Percentiles rank a stretch among this genome's conserved stretches.
Evolutionary conservation across 2,329 filamentous ascomycete species (phyloP).

Genomic region (Didymella segeticola): DNA sequence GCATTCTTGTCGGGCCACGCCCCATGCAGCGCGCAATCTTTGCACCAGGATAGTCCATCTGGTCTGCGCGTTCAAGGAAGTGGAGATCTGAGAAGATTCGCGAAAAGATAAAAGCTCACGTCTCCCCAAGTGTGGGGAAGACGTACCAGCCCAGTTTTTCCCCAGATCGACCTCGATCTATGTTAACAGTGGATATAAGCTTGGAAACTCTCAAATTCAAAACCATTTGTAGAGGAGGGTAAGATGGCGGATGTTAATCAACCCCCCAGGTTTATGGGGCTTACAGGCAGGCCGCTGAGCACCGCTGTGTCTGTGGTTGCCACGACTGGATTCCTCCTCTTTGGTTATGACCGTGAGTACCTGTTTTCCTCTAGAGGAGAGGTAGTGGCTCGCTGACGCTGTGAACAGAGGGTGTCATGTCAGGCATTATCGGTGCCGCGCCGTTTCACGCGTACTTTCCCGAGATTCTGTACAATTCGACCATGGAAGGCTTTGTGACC

Average conservation of each 20-base stretch:
- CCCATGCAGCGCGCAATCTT: conserved; percentile 15
- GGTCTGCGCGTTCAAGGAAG: background rate
- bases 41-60: conserved; percentile 12
- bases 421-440: conserved; percentile 45
- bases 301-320: conserved; percentile 39
- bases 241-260: conserved; percentile 22
- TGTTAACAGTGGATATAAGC: background rate
- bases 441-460: conserved; percentile 49
- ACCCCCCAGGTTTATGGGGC: conserved; percentile 39
- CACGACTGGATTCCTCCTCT: conserved; percentile 42
- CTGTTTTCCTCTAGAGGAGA: background rate
- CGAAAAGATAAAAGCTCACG: conserved; percentile 2
- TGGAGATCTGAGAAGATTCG: conserved; percentile 7
- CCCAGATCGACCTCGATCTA: background rate
- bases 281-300: conserved; percentile 34
- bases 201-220: background rate
- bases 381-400: background rate
- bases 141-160: background rate
- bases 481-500: conserved; percentile 59
- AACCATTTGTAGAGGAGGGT: background rate
- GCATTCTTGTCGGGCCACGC: conserved; percentile 13
- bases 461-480: conserved; percentile 50
- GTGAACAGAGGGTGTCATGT: conserved; percentile 45
- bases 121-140: background rate
- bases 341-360: conserved; percentile 43